Evolutionary conservation across 2,329 filamentous ascomycete genomes (phyloP), one percentile per base, ranked within the genome.

Genomic region (Fusarium sacchari): DNA sequence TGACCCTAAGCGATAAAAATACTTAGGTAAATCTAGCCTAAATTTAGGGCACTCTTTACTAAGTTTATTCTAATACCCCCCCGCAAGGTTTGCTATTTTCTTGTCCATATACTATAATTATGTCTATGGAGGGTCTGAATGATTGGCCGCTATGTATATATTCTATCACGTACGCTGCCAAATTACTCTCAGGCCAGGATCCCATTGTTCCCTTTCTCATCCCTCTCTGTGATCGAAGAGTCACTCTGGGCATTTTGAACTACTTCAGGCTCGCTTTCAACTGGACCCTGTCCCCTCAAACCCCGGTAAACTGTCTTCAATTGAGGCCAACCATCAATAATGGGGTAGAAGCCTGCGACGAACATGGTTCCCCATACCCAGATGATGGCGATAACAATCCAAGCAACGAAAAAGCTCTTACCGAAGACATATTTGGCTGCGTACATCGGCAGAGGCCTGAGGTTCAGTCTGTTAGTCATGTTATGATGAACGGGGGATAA

Each of bases 311-410:
- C 60, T 17, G 28, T 63, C 36, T 59, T 74, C 40, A 79, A 24
- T n/a, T 79, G 77, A 7, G 62, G 56, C 73, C 76, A 82, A 1
- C 86, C 86, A 65, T 88, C 86, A 11, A 87, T 76, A 5, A 88
- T 80, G 0, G 86, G 87, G 64, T 84, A 88, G 52, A 88, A 84
- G 0, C 84, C 85, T 0, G 84, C 84, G 20, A 88, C 77, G 0
- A 88, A 77, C 81, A 88, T 82, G 0, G 86, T 88, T 0, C 80
- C 74, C 86, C 86, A 88, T 7, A 88, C 81, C 86, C 87, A 89
- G 36, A 89, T 84, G 22, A 89, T 85, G 0, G 83, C 82, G 1
- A 89, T 78, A 1, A 86, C 80, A 3, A 88, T 77, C 87, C 87
- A 89, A 0, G 85, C 87, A 2, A 80, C 78, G 55, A 85, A 89